phyloP scores from a whole-genome alignment of 2,329 filamentous ascomycete genomes.

The Mycosphaerella arachidis region DNA sequence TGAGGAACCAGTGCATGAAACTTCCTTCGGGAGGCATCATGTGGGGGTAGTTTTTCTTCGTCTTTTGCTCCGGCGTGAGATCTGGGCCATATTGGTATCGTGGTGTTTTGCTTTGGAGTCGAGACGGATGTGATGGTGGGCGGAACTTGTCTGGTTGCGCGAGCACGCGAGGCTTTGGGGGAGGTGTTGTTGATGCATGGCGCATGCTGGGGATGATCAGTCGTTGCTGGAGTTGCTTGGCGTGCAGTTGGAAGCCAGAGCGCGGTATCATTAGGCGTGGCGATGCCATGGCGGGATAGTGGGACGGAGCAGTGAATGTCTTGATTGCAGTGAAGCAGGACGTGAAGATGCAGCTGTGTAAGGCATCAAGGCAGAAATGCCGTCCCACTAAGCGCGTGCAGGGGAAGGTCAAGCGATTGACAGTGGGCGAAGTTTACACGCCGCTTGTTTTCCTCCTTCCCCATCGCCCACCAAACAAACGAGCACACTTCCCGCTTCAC shows the following conservation, averaged over 20 bases:
- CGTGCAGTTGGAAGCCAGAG: slow-evolving; percentile 25
- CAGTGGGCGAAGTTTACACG: not conserved
- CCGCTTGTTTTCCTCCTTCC: not conserved
- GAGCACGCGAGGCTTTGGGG: slow-evolving; percentile 63
- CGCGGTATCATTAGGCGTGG: slow-evolving; percentile 8
- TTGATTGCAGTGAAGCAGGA: not conserved
- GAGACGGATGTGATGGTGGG: slow-evolving; percentile 80
- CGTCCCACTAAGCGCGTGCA: not conserved
- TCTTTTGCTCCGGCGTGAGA: slow-evolving; percentile 61
- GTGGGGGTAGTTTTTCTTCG: slow-evolving; percentile 70
- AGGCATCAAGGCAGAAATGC: not conserved
- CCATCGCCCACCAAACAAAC: slow-evolving; percentile 1
- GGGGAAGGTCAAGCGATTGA: not conserved
- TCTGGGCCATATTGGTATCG: slow-evolving; percentile 71
- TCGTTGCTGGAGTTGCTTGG: slow-evolving; percentile 22
- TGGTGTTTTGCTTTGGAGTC: slow-evolving; percentile 52
- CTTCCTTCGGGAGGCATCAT: slow-evolving; percentile 82
- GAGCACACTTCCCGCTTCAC: no score
- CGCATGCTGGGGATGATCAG: slow-evolving; percentile 15
- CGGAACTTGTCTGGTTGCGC: slow-evolving; percentile 86
- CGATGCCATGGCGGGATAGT: slow-evolving; percentile 9
- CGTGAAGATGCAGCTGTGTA: not conserved
- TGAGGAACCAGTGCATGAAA: slow-evolving; percentile 79
- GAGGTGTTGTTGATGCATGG: slow-evolving; percentile 33
- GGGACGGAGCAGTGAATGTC: not conserved